phyloP scores from a whole-genome alignment of 2,329 filamentous ascomycete genomes.

The Beauveria sp. region DNA sequence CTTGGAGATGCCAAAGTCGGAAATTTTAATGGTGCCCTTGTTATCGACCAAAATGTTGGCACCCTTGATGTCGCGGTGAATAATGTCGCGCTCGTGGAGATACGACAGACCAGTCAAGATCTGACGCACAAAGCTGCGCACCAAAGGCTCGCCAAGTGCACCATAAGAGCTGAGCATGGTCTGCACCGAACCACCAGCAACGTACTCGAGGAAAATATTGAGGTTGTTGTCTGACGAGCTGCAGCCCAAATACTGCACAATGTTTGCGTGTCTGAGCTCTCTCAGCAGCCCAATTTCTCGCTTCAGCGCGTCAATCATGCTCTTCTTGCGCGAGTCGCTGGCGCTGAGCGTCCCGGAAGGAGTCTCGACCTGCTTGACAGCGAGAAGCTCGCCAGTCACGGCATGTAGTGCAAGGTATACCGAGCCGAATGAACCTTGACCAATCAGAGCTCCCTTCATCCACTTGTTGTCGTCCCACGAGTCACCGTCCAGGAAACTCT shows the following conservation, averaged over 20 bases:
- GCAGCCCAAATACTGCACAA: slow-evolving; percentile 95
- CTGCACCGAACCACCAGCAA: slow-evolving; percentile 92
- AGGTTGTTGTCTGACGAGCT: slow-evolving; percentile 85
- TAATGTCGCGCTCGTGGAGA: slow-evolving; percentile 89
- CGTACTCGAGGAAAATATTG: slow-evolving; percentile 99
- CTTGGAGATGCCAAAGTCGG: slow-evolving; percentile 97
- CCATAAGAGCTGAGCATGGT: slow-evolving; percentile 99
- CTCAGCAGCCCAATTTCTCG: slow-evolving; percentile 91
- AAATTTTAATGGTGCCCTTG: slow-evolving; percentile 98
- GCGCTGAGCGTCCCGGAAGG: slow-evolving; percentile 72
- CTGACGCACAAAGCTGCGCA: slow-evolving; percentile 93
- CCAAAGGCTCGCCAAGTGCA: slow-evolving; percentile 83
- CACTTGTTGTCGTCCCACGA: slow-evolving; percentile 97
- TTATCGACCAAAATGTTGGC: slow-evolving; percentile 98
- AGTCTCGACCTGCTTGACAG: slow-evolving; percentile 95
- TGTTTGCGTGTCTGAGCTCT: slow-evolving; percentile 91
- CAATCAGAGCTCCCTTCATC: slow-evolving; percentile 98
- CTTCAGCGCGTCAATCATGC: slow-evolving; percentile 96
- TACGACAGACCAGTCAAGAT: slow-evolving; percentile 90
- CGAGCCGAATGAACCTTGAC: slow-evolving; percentile 91
- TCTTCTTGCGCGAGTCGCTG: slow-evolving; percentile 79
- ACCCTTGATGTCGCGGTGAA: slow-evolving; percentile 97
- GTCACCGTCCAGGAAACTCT: slow-evolving; percentile 83
- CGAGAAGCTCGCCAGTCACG: slow-evolving; percentile 93
- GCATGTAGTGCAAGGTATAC: slow-evolving; percentile 94